A percentile compares a stretch with the other conserved stretches of the same genome.
Conservation (phyloP, 1,284 basidiomycete species). For the Kwoniella shivajii region DNA sequence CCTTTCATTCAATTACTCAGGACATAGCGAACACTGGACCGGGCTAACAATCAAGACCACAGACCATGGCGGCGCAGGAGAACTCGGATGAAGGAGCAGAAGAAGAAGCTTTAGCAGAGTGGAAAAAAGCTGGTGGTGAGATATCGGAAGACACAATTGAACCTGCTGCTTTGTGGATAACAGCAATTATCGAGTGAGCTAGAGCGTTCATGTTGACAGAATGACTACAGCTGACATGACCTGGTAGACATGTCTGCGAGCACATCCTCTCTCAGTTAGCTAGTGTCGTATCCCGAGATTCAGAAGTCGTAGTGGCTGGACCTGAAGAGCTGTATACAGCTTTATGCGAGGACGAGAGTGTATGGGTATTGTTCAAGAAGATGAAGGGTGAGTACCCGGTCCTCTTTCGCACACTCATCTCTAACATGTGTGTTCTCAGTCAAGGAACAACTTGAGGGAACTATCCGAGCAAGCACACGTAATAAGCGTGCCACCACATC, state of each 20-base stretch:
- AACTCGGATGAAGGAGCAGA: conserved; percentile 19
- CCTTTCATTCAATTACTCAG: background rate
- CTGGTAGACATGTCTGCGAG: conserved; percentile 63
- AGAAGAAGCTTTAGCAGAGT: conserved; percentile 21
- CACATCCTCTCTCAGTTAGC: conserved; percentile 73
- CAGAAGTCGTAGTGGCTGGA: conserved; percentile 67
- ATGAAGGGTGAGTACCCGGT: conserved; percentile 71
- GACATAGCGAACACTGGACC: no score
- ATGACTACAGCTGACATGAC: conserved; percentile 5
- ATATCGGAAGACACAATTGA: conserved; percentile 57
- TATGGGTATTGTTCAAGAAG: conserved; percentile 79
- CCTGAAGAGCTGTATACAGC: conserved; percentile 80
- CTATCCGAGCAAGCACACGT: conserved; percentile 20
- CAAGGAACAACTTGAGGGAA: conserved; percentile 34
- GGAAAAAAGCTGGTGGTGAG: conserved; percentile 48
- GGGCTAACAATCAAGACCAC: background rate
- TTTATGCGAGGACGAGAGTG: conserved; percentile 80
- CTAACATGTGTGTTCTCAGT: conserved; percentile 19
- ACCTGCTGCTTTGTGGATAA: conserved; percentile 82
- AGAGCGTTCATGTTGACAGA: background rate
- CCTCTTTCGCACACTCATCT: background rate
- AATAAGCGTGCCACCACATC: conserved; percentile 18
- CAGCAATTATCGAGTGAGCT: conserved; percentile 85
- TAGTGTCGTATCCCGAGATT: conserved; percentile 79
- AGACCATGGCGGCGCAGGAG: conserved; percentile 45